phyloP scores from a whole-genome alignment of 176 grass and related monocot genomes.

The Phyllostachys edulis region DNA sequence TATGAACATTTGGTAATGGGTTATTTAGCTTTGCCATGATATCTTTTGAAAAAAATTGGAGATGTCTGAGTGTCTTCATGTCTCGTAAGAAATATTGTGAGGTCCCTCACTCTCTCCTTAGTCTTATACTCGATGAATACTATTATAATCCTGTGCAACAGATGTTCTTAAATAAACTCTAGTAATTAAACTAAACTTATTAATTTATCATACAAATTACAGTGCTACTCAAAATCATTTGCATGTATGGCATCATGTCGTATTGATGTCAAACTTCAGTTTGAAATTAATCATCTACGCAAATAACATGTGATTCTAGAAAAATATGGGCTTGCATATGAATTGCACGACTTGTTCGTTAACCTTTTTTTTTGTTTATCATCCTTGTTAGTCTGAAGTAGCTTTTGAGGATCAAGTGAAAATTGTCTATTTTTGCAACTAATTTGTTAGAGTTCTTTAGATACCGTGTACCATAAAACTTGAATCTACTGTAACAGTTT shows the following conservation, averaged over 20 bases:
- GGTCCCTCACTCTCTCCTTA: background rate
- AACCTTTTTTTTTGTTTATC: background rate
- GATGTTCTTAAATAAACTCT: background rate
- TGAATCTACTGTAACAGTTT: background rate
- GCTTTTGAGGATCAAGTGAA: background rate
- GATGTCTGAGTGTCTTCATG: background rate
- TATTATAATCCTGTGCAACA: background rate
- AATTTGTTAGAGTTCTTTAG: background rate
- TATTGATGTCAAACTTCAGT: slow-evolving; percentile 5
- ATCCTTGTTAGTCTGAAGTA: background rate
- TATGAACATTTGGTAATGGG: background rate
- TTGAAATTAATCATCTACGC: background rate
- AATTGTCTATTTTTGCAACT: background rate
- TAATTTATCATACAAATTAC: background rate
- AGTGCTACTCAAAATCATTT: background rate
- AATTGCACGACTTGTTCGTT: background rate
- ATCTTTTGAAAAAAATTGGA: background rate
- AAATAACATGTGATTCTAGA: background rate
- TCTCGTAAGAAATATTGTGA: background rate
- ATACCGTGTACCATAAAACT: background rate
- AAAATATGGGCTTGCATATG: background rate
- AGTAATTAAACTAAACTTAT: background rate
- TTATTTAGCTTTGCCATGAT: background rate
- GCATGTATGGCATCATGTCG: background rate
- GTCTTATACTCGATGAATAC: background rate